Evolutionary conservation across 805 yeast species (phyloP).

Genomic region (Metschnikowia noctiluminum): DNA sequence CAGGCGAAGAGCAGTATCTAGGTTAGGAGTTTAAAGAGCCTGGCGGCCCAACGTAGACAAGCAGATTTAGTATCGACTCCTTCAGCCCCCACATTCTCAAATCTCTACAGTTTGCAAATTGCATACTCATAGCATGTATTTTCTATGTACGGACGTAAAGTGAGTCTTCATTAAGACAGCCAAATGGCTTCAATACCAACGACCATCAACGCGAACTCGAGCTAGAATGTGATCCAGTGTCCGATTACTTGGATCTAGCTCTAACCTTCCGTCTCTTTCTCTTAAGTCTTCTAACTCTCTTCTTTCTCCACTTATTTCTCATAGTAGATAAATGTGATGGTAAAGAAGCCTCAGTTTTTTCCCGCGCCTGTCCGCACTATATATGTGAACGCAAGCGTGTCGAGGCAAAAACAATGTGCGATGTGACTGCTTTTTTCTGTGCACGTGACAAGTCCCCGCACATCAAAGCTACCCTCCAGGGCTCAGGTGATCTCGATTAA

Average conservation of each 20-base stretch:
- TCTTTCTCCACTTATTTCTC: conserved; percentile 99
- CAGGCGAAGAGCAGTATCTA: no score
- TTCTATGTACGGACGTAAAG: conserved; percentile 19
- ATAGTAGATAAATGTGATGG: conserved; percentile 42
- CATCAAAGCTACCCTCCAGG: neutral
- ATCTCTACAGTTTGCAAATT: neutral
- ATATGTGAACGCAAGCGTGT: conserved; percentile 23
- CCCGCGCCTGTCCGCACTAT: conserved; percentile 22
- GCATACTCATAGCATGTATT: conserved; percentile 21
- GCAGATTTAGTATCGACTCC: no score
- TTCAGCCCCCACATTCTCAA: no score
- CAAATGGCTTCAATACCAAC: neutral
- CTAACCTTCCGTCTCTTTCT: conserved; percentile 99
- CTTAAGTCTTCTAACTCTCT: conserved; percentile 99
- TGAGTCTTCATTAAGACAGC: conserved; percentile 3
- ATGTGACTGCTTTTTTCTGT: conserved; percentile 17
- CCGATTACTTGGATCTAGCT: conserved; percentile 98
- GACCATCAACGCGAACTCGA: conserved; percentile 9
- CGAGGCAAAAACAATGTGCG: conserved; percentile 17
- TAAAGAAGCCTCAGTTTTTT: conserved; percentile 15
- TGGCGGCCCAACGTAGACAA: no score
- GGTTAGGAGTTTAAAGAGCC: no score
- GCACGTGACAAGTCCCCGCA: conserved; percentile 9
- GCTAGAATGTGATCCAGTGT: conserved; percentile 22
- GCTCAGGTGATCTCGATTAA: neutral